phyloP scores from a whole-genome alignment of 2,329 filamentous ascomycete species.

The Cladosporium austrohemisphaericum region DNA sequence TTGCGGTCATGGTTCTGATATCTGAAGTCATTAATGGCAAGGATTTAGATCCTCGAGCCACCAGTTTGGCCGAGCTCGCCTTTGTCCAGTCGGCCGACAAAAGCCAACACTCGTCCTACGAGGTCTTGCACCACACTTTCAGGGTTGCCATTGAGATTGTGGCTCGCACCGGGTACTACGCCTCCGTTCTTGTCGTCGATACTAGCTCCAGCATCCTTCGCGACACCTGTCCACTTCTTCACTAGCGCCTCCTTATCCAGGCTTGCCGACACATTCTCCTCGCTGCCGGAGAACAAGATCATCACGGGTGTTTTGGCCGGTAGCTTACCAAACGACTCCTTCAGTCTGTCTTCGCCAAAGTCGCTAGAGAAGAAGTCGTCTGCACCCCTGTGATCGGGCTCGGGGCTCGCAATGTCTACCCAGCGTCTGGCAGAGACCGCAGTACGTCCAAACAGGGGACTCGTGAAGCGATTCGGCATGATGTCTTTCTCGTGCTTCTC shows the following conservation, averaged over 20 bases:
- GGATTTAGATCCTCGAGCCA: constrained; percentile 15
- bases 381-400: constrained; percentile 58
- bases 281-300: constrained; percentile 61
- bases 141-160: constrained; percentile 49
- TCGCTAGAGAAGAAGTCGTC: constrained; percentile 90
- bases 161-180: constrained; percentile 47
- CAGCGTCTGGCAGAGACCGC: constrained; percentile 57
- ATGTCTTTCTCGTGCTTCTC: constrained; percentile 54
- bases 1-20: too few relatives aligned
- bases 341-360: constrained; percentile 56
- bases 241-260: constrained; percentile 59
- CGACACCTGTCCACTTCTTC: constrained; percentile 51
- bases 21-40: too few relatives aligned
- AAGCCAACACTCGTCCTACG: constrained; percentile 49
- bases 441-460: constrained; percentile 29
- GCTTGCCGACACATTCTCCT: constrained; percentile 59
- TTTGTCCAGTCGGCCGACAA: constrained; percentile 37
- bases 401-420: constrained; percentile 55
- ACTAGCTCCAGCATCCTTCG: constrained; percentile 41
- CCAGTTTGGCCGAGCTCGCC: constrained; percentile 16
- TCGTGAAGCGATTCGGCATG: constrained; percentile 43
- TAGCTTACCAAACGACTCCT: constrained; percentile 63
- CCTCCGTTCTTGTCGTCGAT: constrained; percentile 50
- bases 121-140: constrained; percentile 48
- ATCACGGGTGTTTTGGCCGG: constrained; percentile 52